Conservation (phyloP, 2,329 filamentous ascomycete species). For the Paracamarosporium sp. region DNA sequence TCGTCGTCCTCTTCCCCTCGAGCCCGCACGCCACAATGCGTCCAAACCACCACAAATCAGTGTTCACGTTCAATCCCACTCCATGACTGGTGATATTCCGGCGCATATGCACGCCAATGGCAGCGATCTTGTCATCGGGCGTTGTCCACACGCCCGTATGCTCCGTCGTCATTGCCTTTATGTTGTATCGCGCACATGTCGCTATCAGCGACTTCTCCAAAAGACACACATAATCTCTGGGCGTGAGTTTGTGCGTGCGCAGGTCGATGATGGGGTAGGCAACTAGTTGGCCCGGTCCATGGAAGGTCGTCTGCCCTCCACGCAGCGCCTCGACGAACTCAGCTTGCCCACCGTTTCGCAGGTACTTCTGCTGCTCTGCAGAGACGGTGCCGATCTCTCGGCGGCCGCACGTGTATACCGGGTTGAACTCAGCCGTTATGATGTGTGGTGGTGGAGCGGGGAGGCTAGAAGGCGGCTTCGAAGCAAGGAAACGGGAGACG, state of each 20-base stretch:
- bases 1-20: slow-evolving; percentile 80
- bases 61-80: slow-evolving; percentile 77
- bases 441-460: slow-evolving; percentile 68
- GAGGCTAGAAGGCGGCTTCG: slow-evolving; percentile 59
- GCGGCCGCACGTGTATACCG: slow-evolving; percentile 89
- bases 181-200: slow-evolving; percentile 65
- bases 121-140: slow-evolving; percentile 75
- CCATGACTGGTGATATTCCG: slow-evolving; percentile 85
- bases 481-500: slow-evolving; percentile 63
- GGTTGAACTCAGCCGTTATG: slow-evolving; percentile 80
- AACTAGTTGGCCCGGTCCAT: slow-evolving; percentile 90
- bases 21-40: slow-evolving; percentile 92
- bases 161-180: slow-evolving; percentile 69
- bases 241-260: slow-evolving; percentile 69
- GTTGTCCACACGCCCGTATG: slow-evolving; percentile 83
- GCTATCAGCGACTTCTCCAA: slow-evolving; percentile 79
- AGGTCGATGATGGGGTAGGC: slow-evolving; percentile 94
- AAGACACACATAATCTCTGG: slow-evolving; percentile 77
- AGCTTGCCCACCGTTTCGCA: slow-evolving; percentile 55
- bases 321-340: slow-evolving; percentile 75
- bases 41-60: slow-evolving; percentile 68
- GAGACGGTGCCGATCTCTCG: slow-evolving; percentile 69
- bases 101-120: slow-evolving; percentile 88
- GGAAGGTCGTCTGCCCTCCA: slow-evolving; percentile 92
- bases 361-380: slow-evolving; percentile 50